Evolutionary conservation across 1,284 basidiomycete species (phyloP).

Genomic region (Boletellus deceptivus): DNA sequence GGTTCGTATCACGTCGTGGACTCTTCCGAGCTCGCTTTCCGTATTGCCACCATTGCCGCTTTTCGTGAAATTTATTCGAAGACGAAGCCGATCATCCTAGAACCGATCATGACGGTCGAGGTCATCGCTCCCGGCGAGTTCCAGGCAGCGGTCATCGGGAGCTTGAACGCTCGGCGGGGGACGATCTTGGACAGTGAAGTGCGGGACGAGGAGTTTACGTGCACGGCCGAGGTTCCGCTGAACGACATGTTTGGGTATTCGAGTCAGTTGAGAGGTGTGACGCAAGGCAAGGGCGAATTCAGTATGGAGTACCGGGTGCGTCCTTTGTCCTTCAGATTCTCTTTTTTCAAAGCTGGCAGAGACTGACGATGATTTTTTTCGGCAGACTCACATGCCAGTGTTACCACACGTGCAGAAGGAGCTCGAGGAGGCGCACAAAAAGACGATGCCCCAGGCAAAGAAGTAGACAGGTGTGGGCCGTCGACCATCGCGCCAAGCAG

Average conservation of each 20-base stretch:
- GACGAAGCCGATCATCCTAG: conserved; percentile 82
- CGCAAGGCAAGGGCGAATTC: conserved; percentile 96
- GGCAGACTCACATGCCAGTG: conserved; percentile 79
- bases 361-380: background rate
- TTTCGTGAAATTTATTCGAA: conserved; percentile 89
- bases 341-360: background rate
- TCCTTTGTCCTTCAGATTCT: conserved; percentile 6
- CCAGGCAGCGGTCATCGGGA: conserved; percentile 95
- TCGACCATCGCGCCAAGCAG: background rate
- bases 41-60: conserved; percentile 86
- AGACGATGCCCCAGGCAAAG: conserved; percentile 50
- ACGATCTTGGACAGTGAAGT: conserved; percentile 97
- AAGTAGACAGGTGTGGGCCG: conserved; percentile 42
- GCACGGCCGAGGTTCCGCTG: conserved; percentile 87
- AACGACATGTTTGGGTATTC: conserved; percentile 99
- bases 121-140: conserved; percentile 96
- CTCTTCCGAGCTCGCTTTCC: conserved; percentile 96
- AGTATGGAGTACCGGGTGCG: conserved; percentile 94
- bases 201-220: conserved; percentile 95
- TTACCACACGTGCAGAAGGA: conserved; percentile 86
- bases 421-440: conserved; percentile 58
- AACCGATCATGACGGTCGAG: conserved; percentile 99
- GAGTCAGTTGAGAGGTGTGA: conserved; percentile 86
- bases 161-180: conserved; percentile 90
- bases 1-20: conserved; percentile 95